Evolutionary conservation across 2,329 filamentous ascomycete genomes (phyloP), one percentile per base, ranked within the genome.

Genomic region (Calonectria montana): DNA sequence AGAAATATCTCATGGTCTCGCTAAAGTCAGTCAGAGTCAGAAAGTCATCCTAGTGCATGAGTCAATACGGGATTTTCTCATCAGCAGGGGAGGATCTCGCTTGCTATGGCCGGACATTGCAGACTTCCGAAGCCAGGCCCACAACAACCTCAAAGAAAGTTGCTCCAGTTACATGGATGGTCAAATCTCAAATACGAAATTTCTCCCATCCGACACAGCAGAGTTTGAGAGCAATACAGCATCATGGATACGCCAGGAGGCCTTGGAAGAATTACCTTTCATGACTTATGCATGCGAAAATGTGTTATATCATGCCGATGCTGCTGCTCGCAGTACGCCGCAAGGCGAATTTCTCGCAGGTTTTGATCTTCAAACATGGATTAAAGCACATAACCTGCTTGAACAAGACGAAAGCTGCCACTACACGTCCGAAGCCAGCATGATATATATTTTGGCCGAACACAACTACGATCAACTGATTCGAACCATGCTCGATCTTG

Each of bases 21-120:
- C 82, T 0, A 85, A 88, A 69, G 67, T 81, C 1, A 84, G 81
- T 1, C 31, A 0, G 81, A 77, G 35, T 73, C 76, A 0, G 70
- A 78, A 12, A 23, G 23, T 0, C 70, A 61, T 2, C 82, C 74
- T 0, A 82, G 88, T 89, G 12, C 88, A 90, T 47, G 86, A 89
- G 72, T 87, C 87, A 0, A 86, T 89, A 0, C 77, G 83, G 4
- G 87, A 88, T 7, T 89, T 87, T 29, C 76, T 89, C 0, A 50
- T 86, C 1, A 82, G 81, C 12, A 81, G 83, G 1, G 61, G 75
- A 0, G 83, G 85, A 0, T 67, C 84, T 0, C 37, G 23, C 0
- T 23, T 61, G 1, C 16, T 80, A 1, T 68, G 73, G 71, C 62
- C 65, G 0, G 57, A 67, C 0, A 21, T 39, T 0, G 43, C 10